Evolutionary conservation across 306 rosid species (phyloP), one percentile per base, ranked within the genome.

Genomic region (Vicia villosa): DNA sequence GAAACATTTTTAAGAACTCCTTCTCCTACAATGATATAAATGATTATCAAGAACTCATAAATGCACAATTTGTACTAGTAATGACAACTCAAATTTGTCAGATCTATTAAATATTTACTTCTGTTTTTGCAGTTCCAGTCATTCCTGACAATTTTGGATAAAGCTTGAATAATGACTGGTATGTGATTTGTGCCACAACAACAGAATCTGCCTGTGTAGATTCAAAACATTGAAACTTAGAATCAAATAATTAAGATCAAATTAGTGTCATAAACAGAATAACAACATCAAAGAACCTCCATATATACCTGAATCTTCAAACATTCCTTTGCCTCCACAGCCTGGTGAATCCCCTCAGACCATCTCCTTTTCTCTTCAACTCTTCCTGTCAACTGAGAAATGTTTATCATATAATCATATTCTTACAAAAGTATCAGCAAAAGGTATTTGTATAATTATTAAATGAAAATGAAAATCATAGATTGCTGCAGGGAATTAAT

Each of bases 81-180:
- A 55, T 41, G 63, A 66, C 57, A 78, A 15, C 59, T 73, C 20
- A 71, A 63, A 74, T 56, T 81, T 50, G 43, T 61, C 63, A 61
- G 59, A 68, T 69, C 78, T 57, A 46, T 62, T 81, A 51, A 61
- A 72, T 67, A 51, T 55, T 55, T 80, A 90, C 98, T 88, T 94
- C 98, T 28, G 98, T 94, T 86, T 94, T 94, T 71, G 98, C 98
- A 74, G 97, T 94, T 75, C 98, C 98, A 52, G 97, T 94, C 98
- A 94, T 94, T 83, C 97, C 98, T 30, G 97, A 94, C 74, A 94
- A 79, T 82, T 87, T 94, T 37, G 98, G 98, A 76, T 88, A 94
- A 79, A 94, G 98, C 85, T 94, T 94, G 81, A 94, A 94, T 26
- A 94, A 79, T 80, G 98, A 94, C 77, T 90, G 98, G 74, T 90